Evolutionary conservation across 75 land plant species (phyloP).

Genomic region (Sequoiadendron giganteum): DNA sequence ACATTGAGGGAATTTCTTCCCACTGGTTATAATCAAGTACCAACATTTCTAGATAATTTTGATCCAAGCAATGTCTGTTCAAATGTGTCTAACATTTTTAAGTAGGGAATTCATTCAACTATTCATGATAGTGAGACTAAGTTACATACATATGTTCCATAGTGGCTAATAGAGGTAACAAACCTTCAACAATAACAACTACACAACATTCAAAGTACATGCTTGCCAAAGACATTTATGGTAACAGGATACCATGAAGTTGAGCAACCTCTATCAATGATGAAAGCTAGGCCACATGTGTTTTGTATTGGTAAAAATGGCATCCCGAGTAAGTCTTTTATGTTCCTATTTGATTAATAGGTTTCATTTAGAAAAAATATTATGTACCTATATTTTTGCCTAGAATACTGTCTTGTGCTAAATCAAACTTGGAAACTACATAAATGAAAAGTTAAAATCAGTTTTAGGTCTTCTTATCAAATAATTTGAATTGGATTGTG

Average conservation of each 20-base stretch:
- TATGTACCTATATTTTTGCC: not conserved
- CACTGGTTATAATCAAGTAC: constrained; percentile 11
- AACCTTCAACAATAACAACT: constrained; percentile 17
- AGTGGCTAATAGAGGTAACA: constrained; percentile 20
- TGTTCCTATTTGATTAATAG: not conserved
- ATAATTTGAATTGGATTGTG: not conserved
- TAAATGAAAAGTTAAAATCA: not conserved
- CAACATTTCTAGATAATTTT: constrained; percentile 20
- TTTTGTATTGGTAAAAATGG: constrained; percentile 42
- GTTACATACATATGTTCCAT: constrained; percentile 21
- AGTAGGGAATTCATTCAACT: constrained; percentile 9
- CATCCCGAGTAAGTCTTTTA: not conserved
- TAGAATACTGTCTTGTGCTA: not conserved
- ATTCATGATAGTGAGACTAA: constrained; percentile 17
- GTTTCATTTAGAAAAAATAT: not conserved
- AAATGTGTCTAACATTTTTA: constrained; percentile 13
- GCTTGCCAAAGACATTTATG: not conserved
- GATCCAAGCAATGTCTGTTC: constrained; percentile 17
- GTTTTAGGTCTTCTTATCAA: not conserved
- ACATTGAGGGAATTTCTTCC: constrained; percentile 11
- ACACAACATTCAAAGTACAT: not conserved
- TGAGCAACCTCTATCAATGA: constrained; percentile 1
- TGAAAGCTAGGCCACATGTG: constrained; percentile 29
- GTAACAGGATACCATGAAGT: not conserved
- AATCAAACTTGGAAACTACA: not conserved